Evolutionary conservation across 2,329 filamentous ascomycete genomes (phyloP), one percentile per base, ranked within the genome.

Genomic region (Mycocentrospora acerina): DNA sequence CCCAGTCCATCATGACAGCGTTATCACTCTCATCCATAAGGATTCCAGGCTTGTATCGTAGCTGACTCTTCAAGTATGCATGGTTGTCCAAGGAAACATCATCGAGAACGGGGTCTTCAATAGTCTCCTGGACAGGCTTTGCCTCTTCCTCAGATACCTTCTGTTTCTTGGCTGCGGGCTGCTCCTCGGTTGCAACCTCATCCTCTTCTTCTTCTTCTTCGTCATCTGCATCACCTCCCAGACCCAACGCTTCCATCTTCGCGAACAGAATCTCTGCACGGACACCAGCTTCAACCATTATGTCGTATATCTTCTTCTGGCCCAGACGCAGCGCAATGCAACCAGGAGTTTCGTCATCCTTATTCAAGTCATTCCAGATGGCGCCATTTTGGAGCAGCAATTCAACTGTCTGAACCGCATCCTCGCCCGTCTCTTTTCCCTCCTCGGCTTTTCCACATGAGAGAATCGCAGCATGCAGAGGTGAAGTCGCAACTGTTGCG

Each of bases 1-100:
- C 89, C 89, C 89, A 95, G 26, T 83, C 79, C 89, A 95, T 95
- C 89, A 95, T 95, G 30, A 95, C 87, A 35, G 87, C 88, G 63
- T 95, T 95, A 46, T 82, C 77, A 48, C 82, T 80, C 3, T 80
- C 76, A 60, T 93, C 88, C 6, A 93, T 76, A 2, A 93, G 78
- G 16, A 66, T 66, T 0, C 57, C 59, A 3, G 55, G 53, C 37
- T 59, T 59, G 53, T 66, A 66, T 18, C 62, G 43, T 13, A 66
- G 41, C 32, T 66, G 53, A 8, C 50, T 57, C 34, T 56, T 60
- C 13, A 67, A 50, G 29, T 66, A 67, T 16, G 68, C 67, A 37
- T 66, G 69, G 55, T 73, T 72, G 43, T 67, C 63, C 14, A 59
- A 34, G 1, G 59, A 64, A 2, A 64, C 62, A 30, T 67, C 64